Conservation (phyloP, 768 basidiomycete species). For the Rhizopogon salebrosus region DNA sequence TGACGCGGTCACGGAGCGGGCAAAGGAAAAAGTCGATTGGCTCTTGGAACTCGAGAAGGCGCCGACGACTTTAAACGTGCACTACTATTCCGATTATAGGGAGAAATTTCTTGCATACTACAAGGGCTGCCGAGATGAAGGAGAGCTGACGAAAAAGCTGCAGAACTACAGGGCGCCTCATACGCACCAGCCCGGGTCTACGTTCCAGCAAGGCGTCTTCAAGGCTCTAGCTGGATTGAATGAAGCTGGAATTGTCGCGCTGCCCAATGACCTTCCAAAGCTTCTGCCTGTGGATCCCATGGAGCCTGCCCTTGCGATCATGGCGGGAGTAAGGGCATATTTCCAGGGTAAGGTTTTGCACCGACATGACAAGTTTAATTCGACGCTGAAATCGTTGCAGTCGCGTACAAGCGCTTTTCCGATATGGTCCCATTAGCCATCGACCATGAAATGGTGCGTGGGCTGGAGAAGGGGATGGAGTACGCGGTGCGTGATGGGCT, state of each 20-base stretch:
- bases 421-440: conserved; percentile 40
- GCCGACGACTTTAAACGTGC: conserved; percentile 48
- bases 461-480: conserved; percentile 42
- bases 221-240: conserved; percentile 19
- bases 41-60: conserved; percentile 43
- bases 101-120: conserved; percentile 48
- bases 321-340: conserved; percentile 69
- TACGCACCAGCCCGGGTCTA: background rate
- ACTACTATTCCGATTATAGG: conserved; percentile 45
- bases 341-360: conserved; percentile 57
- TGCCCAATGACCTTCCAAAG: conserved; percentile 40
- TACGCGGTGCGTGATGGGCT: conserved; percentile 42
- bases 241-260: conserved; percentile 24
- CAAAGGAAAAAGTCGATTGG: conserved; percentile 42
- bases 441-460: conserved; percentile 37
- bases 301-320: conserved; percentile 56
- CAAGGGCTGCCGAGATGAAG: conserved; percentile 24
- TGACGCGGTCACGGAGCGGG: conserved; percentile 32
- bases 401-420: conserved; percentile 40
- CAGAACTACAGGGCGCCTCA: conserved; percentile 2
- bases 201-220: conserved; percentile 18
- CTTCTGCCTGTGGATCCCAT: conserved; percentile 46
- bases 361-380: background rate
- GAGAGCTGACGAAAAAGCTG: conserved; percentile 8
- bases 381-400: conserved; percentile 22